Percentiles rank a stretch among this genome's conserved stretches.
Conservation (phyloP, 2,329 filamentous ascomycete species). For the Piedraia hortae region DNA sequence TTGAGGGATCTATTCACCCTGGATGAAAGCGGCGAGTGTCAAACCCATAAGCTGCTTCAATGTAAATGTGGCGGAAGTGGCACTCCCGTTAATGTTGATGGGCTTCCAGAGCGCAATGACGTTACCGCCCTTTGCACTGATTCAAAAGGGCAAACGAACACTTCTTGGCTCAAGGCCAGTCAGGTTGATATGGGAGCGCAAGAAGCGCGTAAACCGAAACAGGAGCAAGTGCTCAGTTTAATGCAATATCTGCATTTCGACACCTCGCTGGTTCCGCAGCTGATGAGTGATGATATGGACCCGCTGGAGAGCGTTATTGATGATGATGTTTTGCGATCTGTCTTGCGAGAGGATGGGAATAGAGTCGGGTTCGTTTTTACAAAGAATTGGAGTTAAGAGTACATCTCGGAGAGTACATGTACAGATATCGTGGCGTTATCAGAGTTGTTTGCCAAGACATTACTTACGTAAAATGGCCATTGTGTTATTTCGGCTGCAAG, state of each 20-base stretch:
- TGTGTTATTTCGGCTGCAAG: too few relatives aligned
- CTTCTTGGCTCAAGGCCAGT: conserved; percentile 8
- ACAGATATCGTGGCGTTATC: too few relatives aligned
- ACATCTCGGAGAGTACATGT: too few relatives aligned
- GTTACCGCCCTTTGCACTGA: conserved; percentile 4
- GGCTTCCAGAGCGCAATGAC: conserved; percentile 5
- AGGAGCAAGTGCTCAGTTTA: conserved; percentile 21
- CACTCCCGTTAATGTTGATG: conserved; percentile 6
- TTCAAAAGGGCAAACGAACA: conserved; percentile 6
- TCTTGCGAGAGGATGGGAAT: conserved; percentile 20
- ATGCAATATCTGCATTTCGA: conserved; percentile 29
- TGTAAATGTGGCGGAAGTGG: conserved; percentile 34
- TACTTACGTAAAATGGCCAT: too few relatives aligned
- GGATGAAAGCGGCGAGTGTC: conserved; percentile 31
- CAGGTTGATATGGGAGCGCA: conserved; percentile 16
- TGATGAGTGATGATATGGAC: conserved; percentile 5
- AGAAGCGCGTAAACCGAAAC: conserved; percentile 9
- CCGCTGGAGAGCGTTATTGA: conserved; percentile 16
- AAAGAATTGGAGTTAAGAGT: too few relatives aligned
- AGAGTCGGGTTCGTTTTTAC: conserved; percentile 24
- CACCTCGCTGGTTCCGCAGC: conserved; percentile 6
- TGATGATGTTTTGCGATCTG: conserved; percentile 22
- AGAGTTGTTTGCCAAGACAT: too few relatives aligned
- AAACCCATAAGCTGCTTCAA: conserved; percentile 39
- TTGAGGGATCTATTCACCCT: conserved; percentile 38